Percentiles rank a stretch among this genome's conserved stretches.
Evolutionary conservation across 257 asterid genomes (phyloP).

Genomic region (Mitragyna speciosa): DNA sequence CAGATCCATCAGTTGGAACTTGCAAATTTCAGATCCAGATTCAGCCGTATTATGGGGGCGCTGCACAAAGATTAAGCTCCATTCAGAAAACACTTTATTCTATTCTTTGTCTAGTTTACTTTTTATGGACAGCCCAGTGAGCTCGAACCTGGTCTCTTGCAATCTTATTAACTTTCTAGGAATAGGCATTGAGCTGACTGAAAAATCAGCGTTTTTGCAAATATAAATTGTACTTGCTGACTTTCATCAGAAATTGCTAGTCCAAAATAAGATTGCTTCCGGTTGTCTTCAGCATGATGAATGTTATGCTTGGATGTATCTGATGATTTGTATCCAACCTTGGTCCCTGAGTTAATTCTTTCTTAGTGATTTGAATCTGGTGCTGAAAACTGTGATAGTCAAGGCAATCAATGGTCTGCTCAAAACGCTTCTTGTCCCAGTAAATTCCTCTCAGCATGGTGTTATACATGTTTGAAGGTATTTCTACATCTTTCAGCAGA

Average conservation of each 20-base stretch:
- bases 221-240: neutral
- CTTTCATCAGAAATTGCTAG: constrained; percentile 1
- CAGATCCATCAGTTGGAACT: constrained; percentile 60
- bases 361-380: neutral
- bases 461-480: neutral
- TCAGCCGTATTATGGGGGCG: constrained; percentile 52
- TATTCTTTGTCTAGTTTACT: constrained; percentile 30
- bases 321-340: neutral
- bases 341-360: neutral
- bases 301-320: neutral
- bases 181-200: constrained; percentile 1
- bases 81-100: constrained; percentile 23
- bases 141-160: constrained; percentile 7
- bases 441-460: neutral
- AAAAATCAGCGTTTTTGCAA: constrained; percentile 6
- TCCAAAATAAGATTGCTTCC: neutral
- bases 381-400: neutral
- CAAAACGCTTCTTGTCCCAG: neutral
- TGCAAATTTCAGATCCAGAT: constrained; percentile 65
- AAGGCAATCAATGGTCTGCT: neutral
- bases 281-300: neutral
- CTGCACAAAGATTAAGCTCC: constrained; percentile 22
- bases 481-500: neutral
- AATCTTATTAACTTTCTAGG: constrained; percentile 18
- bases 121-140: constrained; percentile 47